These are phyloP conservation scores for Aspergillus baeticus DNA, from an alignment of 495 filamentous ascomycete species.

Conservation along the genomic window DNA sequence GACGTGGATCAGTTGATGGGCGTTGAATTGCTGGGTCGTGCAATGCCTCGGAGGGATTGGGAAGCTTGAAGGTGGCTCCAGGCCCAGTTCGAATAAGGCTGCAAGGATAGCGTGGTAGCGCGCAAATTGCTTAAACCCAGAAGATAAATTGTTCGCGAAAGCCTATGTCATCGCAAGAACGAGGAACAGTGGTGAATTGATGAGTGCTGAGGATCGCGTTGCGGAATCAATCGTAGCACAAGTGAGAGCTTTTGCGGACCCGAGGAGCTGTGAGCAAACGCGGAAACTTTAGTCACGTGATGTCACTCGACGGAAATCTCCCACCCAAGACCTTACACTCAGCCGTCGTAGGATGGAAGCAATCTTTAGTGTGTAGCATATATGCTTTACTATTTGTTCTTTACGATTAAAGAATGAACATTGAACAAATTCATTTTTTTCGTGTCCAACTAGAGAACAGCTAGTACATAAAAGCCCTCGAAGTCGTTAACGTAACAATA, in stretches of 20 bases:
- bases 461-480: conserved; percentile 25
- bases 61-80: neutral
- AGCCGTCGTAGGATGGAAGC: neutral
- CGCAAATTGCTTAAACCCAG: neutral
- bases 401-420: conserved; percentile 1
- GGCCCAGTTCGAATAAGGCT: neutral
- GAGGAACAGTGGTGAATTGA: neutral
- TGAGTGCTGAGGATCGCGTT: neutral
- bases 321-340: too few relatives aligned
- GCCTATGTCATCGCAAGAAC: conserved; percentile 1
- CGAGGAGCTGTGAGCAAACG: conserved; percentile 18
- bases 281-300: conserved; percentile 24
- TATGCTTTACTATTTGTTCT: neutral
- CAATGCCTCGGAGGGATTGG: neutral
- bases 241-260: conserved; percentile 7
- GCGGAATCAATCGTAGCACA: neutral
- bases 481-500: conserved; percentile 31
- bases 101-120: neutral
- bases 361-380: neutral
- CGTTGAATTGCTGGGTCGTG: neutral
- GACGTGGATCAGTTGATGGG: neutral
- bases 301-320: neutral
- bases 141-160: neutral
- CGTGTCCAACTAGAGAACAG: conserved; percentile 32
- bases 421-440: conserved; percentile 24